Conservation (phyloP, 1,284 basidiomycete species). For the Mycosarcoma maydis region DNA sequence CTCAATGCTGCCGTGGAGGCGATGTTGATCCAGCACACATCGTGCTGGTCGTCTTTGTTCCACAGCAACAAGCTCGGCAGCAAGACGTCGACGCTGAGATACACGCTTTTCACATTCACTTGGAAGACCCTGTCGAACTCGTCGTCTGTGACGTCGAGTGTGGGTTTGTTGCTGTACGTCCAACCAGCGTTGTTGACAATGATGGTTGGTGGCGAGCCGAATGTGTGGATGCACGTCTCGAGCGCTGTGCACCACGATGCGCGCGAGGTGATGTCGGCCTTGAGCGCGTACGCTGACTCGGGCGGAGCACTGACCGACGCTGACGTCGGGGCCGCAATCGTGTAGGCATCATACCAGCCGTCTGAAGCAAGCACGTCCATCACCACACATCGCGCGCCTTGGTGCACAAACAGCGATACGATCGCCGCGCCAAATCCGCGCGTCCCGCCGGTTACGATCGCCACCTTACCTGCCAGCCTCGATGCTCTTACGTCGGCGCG, state of each 20-base stretch:
- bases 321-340: neutral
- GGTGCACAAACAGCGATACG: slow-evolving; percentile 16
- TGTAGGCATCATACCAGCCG: slow-evolving; percentile 13
- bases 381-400: slow-evolving; percentile 15
- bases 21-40: slow-evolving; percentile 30
- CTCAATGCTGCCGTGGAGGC: slow-evolving; percentile 31
- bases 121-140: slow-evolving; percentile 42
- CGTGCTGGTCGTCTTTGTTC: neutral
- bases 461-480: slow-evolving; percentile 3
- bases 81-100: slow-evolving; percentile 22
- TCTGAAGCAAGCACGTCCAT: slow-evolving; percentile 11
- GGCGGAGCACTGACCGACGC: neutral
- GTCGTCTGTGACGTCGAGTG: slow-evolving; percentile 18
- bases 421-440: slow-evolving; percentile 34
- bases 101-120: slow-evolving; percentile 43
- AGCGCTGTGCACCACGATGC: slow-evolving; percentile 7
- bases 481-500: no score
- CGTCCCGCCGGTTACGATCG: slow-evolving; percentile 29
- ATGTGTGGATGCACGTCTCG: neutral
- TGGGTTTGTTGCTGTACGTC: slow-evolving; percentile 47
- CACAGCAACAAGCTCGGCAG: slow-evolving; percentile 14
- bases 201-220: slow-evolving; percentile 6
- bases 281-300: slow-evolving; percentile 7
- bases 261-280: slow-evolving; percentile 21
- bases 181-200: slow-evolving; percentile 51